phyloP scores from a whole-genome alignment of 108 stramenopile genomes.

The Stephanodiscus triporus region DNA sequence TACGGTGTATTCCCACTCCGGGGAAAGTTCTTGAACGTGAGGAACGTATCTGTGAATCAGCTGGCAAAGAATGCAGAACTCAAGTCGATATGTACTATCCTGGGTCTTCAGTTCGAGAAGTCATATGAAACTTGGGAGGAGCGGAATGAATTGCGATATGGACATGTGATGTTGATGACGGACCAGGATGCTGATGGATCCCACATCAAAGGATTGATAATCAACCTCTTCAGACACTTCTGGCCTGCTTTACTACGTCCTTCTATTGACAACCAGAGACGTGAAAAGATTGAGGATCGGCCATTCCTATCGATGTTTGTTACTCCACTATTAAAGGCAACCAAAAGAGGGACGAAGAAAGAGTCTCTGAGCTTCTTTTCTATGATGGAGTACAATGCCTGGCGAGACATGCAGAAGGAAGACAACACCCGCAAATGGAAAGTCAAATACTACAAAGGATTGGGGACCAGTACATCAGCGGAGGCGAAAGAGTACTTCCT shows the following conservation, averaged over 20 bases:
- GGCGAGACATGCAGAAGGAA: constrained; percentile 60
- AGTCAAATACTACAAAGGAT: constrained; percentile 96
- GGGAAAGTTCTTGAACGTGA: constrained; percentile 98
- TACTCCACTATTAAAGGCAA: constrained; percentile 91
- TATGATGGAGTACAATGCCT: constrained; percentile 80
- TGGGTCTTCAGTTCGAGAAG: constrained; percentile 89
- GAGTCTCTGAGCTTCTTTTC: constrained; percentile 79
- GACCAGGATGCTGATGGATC: constrained; percentile 93
- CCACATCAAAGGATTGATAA: constrained; percentile 94
- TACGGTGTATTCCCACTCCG: constrained; percentile 98
- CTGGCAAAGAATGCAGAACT: constrained; percentile 95
- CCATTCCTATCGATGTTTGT: constrained; percentile 87
- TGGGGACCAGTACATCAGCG: constrained; percentile 88
- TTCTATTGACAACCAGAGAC: constrained; percentile 27
- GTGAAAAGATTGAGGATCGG: constrained; percentile 15
- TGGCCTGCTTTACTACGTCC: constrained; percentile 88
- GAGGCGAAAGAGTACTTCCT: constrained; percentile 93
- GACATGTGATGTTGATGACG: constrained; percentile 92
- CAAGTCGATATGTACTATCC: constrained; percentile 75
- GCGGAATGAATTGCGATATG: constrained; percentile 80
- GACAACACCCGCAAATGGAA: constrained; percentile 66
- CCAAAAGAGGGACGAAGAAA: constrained; percentile 53
- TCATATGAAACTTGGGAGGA: constrained; percentile 76
- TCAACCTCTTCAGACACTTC: constrained; percentile 91
- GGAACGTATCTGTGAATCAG: constrained; percentile 85